phyloP scores from a whole-genome alignment of 352 stramenopile species.

The Thalassiosira livingstoniorum region DNA sequence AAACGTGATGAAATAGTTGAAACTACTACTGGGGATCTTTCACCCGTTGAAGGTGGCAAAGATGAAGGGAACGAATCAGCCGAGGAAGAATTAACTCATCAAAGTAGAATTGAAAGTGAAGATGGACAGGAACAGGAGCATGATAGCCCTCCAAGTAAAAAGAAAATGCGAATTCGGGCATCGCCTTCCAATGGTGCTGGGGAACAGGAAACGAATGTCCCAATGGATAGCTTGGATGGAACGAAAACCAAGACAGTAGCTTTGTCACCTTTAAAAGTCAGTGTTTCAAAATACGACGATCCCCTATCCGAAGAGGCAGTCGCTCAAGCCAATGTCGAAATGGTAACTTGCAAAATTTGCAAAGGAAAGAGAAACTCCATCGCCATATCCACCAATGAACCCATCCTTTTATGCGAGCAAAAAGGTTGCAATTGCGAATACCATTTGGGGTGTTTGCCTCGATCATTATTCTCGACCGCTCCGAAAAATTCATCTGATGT shows the following conservation, averaged over 20 bases:
- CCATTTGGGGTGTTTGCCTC: constrained; percentile 68
- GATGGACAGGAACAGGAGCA: background rate
- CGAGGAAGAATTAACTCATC: background rate
- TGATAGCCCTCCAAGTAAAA: background rate
- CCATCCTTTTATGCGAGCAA: constrained; percentile 57
- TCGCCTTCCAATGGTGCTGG: background rate
- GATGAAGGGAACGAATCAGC: background rate
- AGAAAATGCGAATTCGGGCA: background rate
- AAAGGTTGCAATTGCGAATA: constrained; percentile 71
- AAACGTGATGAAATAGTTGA: background rate
- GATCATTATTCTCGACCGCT: constrained; percentile 15
- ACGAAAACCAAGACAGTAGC: background rate
- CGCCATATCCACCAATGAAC: constrained; percentile 43
- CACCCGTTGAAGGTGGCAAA: too few relatives aligned
- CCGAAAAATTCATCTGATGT: background rate
- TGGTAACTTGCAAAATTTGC: constrained; percentile 43
- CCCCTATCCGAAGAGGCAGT: constrained; percentile 4
- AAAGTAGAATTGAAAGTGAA: background rate
- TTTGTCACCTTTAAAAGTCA: background rate
- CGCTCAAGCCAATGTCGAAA: background rate
- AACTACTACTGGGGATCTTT: background rate
- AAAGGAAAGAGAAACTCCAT: constrained; percentile 35
- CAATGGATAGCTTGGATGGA: background rate
- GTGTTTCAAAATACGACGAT: background rate
- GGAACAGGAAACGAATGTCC: background rate